Conservation (phyloP, 495 filamentous ascomycete species). For the Xylaria intraflava region DNA sequence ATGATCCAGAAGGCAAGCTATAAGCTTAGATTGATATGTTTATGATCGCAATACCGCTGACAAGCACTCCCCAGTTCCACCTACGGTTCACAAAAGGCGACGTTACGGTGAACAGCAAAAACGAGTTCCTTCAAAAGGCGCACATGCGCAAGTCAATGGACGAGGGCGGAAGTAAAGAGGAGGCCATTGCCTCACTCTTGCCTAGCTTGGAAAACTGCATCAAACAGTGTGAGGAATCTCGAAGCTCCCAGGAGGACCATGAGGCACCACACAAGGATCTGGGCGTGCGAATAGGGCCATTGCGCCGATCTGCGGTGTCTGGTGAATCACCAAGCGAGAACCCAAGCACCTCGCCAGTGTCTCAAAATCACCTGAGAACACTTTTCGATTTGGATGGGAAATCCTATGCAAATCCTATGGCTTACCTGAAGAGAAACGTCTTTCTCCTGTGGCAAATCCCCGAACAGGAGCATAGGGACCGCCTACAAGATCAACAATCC, state of each 20-base stretch:
- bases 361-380: constrained; percentile 35
- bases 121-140: constrained; percentile 69
- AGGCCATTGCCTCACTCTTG: neutral
- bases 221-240: neutral
- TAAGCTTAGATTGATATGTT: neutral
- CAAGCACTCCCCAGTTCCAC: constrained; percentile 50
- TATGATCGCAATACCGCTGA: neutral
- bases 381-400: constrained; percentile 56
- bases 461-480: constrained; percentile 2
- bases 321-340: neutral
- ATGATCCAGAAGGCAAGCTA: constrained; percentile 57
- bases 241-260: neutral
- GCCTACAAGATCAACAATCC: neutral
- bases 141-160: constrained; percentile 43
- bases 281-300: constrained; percentile 18
- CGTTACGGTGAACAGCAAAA: constrained; percentile 75
- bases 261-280: neutral
- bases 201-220: neutral
- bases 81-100: constrained; percentile 85
- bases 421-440: constrained; percentile 52
- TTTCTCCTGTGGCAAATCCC: constrained; percentile 57
- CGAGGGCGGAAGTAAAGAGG: neutral
- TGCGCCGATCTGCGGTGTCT: neutral
- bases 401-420: constrained; percentile 51
- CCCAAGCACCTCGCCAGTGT: neutral